These are phyloP conservation scores for Zalaria sp. DNA, from an alignment of 2,329 filamentous ascomycete genomes.

Conservation along the genomic window DNA sequence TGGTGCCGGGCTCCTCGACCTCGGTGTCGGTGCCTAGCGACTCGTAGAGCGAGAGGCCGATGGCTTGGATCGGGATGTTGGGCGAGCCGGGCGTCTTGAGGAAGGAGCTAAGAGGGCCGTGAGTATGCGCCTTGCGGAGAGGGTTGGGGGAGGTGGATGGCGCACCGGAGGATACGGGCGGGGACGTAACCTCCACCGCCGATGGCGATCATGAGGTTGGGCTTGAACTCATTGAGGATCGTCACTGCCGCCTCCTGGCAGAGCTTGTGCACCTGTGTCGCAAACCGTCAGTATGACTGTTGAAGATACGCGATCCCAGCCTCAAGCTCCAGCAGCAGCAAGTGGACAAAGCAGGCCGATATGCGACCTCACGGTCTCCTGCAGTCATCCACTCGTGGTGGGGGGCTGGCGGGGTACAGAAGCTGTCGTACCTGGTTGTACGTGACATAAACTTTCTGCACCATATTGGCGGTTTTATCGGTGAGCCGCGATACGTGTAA, in stretches of 20 bases:
- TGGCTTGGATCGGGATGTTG: slow-evolving; percentile 98
- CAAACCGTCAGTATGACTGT: neutral
- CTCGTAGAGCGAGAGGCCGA: slow-evolving; percentile 95
- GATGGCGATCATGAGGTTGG: slow-evolving; percentile 96
- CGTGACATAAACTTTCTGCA: slow-evolving; percentile 76
- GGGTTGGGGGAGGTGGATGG: slow-evolving; percentile 1
- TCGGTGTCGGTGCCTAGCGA: slow-evolving; percentile 43
- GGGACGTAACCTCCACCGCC: slow-evolving; percentile 95
- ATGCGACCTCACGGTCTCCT: neutral
- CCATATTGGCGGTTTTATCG: slow-evolving; percentile 16
- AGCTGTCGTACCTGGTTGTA: slow-evolving; percentile 65
- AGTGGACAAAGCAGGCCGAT: neutral
- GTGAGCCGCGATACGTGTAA: too few species aligned
- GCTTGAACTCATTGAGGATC: slow-evolving; percentile 76
- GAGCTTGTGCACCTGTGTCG: slow-evolving; percentile 80
- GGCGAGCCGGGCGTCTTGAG: slow-evolving; percentile 73
- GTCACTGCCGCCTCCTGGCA: slow-evolving; percentile 72
- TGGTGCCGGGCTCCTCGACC: slow-evolving; percentile 72
- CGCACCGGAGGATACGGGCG: slow-evolving; percentile 75
- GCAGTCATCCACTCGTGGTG: neutral
- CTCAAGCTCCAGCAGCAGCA: too few species aligned
- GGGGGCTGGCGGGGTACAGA: neutral
- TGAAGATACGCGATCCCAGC: neutral
- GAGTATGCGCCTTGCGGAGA: slow-evolving; percentile 1
- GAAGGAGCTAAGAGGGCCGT: slow-evolving; percentile 50